phyloP scores from a whole-genome alignment of 768 basidiomycete species.

The Grammothele lineata region DNA sequence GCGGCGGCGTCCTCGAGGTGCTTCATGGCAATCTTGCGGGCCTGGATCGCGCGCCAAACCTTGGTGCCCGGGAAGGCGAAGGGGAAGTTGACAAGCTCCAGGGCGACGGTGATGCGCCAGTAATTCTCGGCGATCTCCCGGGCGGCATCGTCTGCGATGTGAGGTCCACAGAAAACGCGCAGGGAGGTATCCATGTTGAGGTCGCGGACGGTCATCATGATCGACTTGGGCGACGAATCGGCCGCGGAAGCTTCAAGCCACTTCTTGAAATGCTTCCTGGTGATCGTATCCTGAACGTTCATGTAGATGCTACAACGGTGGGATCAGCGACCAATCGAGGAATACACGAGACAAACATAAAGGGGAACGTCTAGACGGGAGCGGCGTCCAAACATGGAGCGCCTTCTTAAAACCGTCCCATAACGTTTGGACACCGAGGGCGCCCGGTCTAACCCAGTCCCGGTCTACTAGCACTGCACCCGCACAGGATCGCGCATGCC shows the following conservation, averaged over 20 bases:
- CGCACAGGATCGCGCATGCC: too few species aligned
- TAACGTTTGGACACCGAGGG: too few species aligned
- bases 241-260: conserved; percentile 65
- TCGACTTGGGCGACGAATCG: conserved; percentile 46
- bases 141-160: conserved; percentile 79
- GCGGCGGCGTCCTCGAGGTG: conserved; percentile 78
- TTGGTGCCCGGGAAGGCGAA: conserved; percentile 94
- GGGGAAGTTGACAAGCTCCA: conserved; percentile 99
- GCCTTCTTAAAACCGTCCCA: too few species aligned
- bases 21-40: conserved; percentile 79
- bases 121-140: conserved; percentile 88
- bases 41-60: conserved; percentile 88
- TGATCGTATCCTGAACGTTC: conserved; percentile 74
- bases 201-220: conserved; percentile 90
- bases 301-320: conserved; percentile 71
- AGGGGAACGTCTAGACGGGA: too few species aligned
- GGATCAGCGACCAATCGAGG: too few species aligned
- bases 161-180: conserved; percentile 89
- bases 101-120: conserved; percentile 91
- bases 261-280: conserved; percentile 65
- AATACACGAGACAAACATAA: too few species aligned
- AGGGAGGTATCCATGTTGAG: conserved; percentile 98
- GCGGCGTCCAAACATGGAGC: too few species aligned
- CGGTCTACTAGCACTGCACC: too few species aligned
- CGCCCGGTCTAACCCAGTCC: too few species aligned